Base-by-base conservation (phyloP, 495 filamentous ascomycete species). In the Polyplosphaeria fusca region DNA sequence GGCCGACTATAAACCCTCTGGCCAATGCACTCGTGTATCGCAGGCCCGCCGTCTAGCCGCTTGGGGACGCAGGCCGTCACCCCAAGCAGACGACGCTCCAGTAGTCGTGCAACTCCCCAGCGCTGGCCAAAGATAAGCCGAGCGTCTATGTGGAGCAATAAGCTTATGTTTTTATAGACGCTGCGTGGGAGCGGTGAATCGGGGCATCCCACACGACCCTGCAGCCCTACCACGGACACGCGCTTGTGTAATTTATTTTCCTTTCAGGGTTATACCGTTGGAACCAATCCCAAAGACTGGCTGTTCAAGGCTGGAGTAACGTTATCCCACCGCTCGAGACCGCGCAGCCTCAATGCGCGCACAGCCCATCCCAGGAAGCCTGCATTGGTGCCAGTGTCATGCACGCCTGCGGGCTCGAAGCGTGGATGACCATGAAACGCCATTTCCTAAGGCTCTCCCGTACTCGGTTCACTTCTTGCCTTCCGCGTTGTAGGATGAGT, bases 111-210 rank as follows among this genome's bases (percentile, higher is more conserved):
- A 7, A 35, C 26, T 47, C 44, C 44, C 25, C 11, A 13, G 20
- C 22, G 16, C 27, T 25, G 47, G 27, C 16, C 20, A 28, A 5
- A 47, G 39, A 30, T 27, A 14, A 53, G 56, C 47, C 43, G 58
- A 50, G 38, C 4, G 46, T 32, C 40, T 30, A 53, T 48, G 55
- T 49, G 58, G 58, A 61, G 45, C 52, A 62, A 56, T 62, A 62
- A 62, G 59, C 59, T 56, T 62, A 62, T 61, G 45, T 53, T 40
- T 62, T 16, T 52, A 46, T 57, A 52, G 38, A 23, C 43, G 26
- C 2, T 26, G 46, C 39, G 50, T 44, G n/a, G 41, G 26, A 46
- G 59, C 59, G 59, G 59, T 62, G 58, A 44, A 61, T 55, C 27
- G 43, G 40, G 5, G 19, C 14, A 35, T 35, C 14, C 25, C 46